phyloP scores from a whole-genome alignment of 495 filamentous ascomycete species.

The Penicillium angulare region DNA sequence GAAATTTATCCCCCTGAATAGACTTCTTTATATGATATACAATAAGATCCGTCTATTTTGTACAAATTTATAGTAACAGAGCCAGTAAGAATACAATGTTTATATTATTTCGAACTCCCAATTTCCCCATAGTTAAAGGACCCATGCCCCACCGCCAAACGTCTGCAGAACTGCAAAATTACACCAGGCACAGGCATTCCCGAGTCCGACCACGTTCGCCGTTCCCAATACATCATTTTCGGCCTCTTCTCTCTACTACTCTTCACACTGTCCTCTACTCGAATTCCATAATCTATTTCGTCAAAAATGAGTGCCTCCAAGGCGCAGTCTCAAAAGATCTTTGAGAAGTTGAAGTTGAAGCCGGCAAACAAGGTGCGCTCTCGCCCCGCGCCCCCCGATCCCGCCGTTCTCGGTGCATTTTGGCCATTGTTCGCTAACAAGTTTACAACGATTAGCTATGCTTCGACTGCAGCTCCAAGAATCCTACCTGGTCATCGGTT shows the following conservation, averaged over 20 bases:
- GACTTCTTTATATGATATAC: not conserved
- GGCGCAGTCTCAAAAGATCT: constrained; percentile 92
- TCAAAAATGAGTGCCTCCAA: constrained; percentile 81
- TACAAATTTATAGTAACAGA: not conserved
- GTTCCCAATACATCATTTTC: constrained; percentile 23
- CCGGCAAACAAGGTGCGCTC: constrained; percentile 83
- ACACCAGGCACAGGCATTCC: constrained; percentile 15
- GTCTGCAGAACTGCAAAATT: constrained; percentile 17
- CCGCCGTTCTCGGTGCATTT: constrained; percentile 10
- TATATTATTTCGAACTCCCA: not conserved
- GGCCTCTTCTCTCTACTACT: too few relatives aligned
- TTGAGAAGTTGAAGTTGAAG: constrained; percentile 94
- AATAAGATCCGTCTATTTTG: not conserved
- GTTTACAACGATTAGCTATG: constrained; percentile 62
- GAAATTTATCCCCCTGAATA: not conserved
- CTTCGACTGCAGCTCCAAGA: constrained; percentile 96
- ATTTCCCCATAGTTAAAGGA: not conserved
- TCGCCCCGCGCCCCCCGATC: constrained; percentile 25
- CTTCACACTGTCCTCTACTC: constrained; percentile 9
- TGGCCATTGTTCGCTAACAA: constrained; percentile 23
- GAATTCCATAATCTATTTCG: constrained; percentile 2
- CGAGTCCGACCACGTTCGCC: constrained; percentile 30
- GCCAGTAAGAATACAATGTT: not conserved
- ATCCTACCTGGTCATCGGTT: constrained; percentile 97
- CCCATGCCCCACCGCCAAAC: constrained; percentile 2